phyloP scores from a whole-genome alignment of 768 basidiomycete genomes.

The Hericium coralloides region DNA sequence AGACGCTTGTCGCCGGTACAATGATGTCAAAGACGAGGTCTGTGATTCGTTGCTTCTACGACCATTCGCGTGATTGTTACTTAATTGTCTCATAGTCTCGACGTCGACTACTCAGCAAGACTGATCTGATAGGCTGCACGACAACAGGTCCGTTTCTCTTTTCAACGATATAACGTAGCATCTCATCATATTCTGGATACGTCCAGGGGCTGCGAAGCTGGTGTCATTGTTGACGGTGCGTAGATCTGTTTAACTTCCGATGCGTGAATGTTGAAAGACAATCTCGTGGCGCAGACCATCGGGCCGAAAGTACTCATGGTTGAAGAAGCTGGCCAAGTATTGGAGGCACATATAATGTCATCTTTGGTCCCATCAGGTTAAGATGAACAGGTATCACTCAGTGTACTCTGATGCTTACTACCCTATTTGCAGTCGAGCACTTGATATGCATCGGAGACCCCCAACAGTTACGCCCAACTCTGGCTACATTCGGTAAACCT shows the following conservation, averaged over 20 bases:
- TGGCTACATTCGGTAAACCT: constrained; percentile 51
- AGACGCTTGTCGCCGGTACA: constrained; percentile 27
- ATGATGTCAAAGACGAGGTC: constrained; percentile 48
- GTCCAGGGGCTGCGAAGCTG: constrained; percentile 58
- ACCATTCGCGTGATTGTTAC: too few relatives aligned
- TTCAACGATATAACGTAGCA: not conserved
- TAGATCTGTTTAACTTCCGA: not conserved
- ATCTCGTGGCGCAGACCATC: constrained; percentile 33
- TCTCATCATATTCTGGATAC: not conserved
- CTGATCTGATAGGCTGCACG: constrained; percentile 67
- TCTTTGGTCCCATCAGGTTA: constrained; percentile 45
- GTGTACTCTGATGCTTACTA: too few relatives aligned
- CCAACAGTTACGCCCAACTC: constrained; percentile 58
- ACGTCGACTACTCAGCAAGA: constrained; percentile 40
- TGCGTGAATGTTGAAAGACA: not conserved
- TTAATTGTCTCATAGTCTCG: constrained; percentile 32
- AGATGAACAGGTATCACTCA: too few relatives aligned
- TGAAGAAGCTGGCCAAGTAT: constrained; percentile 77
- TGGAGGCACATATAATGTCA: constrained; percentile 68
- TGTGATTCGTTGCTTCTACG: not conserved
- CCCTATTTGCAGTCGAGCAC: constrained; percentile 47
- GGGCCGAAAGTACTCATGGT: constrained; percentile 56
- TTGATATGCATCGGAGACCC: constrained; percentile 80
- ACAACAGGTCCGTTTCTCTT: constrained; percentile 47
- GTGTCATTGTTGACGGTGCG: constrained; percentile 45